Base-by-base conservation (phyloP, 164 flowering plant species). In the Magnolia changhungtana region DNA sequence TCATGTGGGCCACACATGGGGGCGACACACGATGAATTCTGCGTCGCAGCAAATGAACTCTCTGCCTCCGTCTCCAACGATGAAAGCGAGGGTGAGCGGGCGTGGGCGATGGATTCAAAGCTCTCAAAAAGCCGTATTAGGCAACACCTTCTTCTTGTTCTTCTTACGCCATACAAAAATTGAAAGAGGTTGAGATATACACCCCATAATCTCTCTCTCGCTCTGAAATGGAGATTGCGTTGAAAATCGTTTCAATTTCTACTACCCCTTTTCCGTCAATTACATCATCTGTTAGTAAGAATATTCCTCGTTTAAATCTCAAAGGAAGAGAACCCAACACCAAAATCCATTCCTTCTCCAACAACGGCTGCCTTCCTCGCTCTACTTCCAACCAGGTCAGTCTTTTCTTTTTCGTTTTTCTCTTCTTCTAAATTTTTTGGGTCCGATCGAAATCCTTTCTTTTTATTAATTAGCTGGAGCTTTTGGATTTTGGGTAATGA, bases 301-400 rank as follows among this genome's bases (percentile, higher is more conserved):
- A 64, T 71, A 72, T 63, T 31, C 74, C 49, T 63, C 77, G 78
- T 5, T 78, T 81, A 72, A 72, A 20, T 23, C 73, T 78, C 73
- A 71, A 63, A 55, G 73, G 81, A 64, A 75, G 73, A 68, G 52
- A 50, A 50, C 20, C 78, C 73, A 67, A 31, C 73, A 50, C n/a
- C 8, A 66, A 71, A 73, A 59, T 81, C 45, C 59, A 16, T 63
- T 81, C 83, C 45, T 50, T 67, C 71, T 72, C 76, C 45, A 72
- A 71, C 13, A 83, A 80, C 29, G 83, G 85, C 49, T 78, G 81
- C 67, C 77, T 71, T 84, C 67, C 83, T 70, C 31, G 13, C 67
- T 85, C 81, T 71, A 59, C 72, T 76, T 81, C 82, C 14, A 67
- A 69, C 71, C 66, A 69, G 83, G 89, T 85, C 19, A 75, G 84